A percentile compares a stretch with the other conserved stretches of the same genome.
Conservation (phyloP, 495 filamentous ascomycete species). For the Penicillium paxilli region DNA sequence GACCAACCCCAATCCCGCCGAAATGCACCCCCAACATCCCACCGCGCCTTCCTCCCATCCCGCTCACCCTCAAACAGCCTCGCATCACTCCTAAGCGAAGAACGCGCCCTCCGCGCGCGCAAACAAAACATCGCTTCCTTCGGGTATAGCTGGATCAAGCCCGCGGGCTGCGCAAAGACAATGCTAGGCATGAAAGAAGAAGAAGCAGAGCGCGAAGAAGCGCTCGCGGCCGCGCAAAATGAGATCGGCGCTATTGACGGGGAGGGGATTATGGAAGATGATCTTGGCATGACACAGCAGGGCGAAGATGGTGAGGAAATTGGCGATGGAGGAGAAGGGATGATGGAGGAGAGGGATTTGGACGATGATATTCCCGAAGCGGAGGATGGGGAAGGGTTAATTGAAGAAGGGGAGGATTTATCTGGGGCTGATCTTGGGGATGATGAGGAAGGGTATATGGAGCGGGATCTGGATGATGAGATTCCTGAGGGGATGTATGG, state of each 20-base stretch:
- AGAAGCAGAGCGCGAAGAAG: conserved; percentile 75
- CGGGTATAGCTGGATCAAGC: conserved; percentile 76
- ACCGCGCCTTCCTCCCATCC: conserved; percentile 29
- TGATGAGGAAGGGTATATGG: conserved; percentile 46
- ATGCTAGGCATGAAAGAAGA: conserved; percentile 76
- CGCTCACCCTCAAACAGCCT: conserved; percentile 42
- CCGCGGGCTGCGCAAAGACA: conserved; percentile 74
- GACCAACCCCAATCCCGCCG: conserved; percentile 29
- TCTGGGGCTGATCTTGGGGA: conserved; percentile 39
- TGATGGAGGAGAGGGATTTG: conserved; percentile 50
- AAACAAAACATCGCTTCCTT: conserved; percentile 73
- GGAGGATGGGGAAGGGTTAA: conserved; percentile 32
- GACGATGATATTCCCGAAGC: conserved; percentile 51
- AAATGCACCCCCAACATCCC: conserved; percentile 22
- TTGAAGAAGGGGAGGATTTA: conserved; percentile 44
- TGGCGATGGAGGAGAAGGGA: conserved; percentile 33
- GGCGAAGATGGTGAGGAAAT: conserved; percentile 33
- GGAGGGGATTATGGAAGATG: conserved; percentile 45
- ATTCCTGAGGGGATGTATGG: too few relatives aligned
- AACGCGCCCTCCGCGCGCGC: conserved; percentile 64
- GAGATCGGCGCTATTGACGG: conserved; percentile 61
- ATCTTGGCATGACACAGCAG: conserved; percentile 21
- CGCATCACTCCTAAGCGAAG: conserved; percentile 64
- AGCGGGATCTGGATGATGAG: conserved; percentile 52
- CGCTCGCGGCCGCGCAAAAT: conserved; percentile 66